Evolutionary conservation across 2,329 filamentous ascomycete species (phyloP).

Genomic region (Magnaporthiopsis rhizophila): DNA sequence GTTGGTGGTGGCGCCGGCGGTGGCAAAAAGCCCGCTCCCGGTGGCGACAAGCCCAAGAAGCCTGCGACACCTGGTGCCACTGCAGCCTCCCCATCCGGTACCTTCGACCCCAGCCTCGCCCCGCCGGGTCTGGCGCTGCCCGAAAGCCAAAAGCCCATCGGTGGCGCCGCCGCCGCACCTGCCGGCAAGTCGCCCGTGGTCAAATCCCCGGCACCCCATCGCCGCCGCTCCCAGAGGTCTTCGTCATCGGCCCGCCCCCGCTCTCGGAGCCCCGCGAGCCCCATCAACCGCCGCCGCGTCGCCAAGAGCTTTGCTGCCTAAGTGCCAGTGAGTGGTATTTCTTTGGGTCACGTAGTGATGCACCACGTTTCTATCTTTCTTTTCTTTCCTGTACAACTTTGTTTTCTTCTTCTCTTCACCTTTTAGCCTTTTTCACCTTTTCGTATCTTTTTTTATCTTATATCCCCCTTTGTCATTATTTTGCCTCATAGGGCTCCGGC

Average conservation of each 20-base stretch:
- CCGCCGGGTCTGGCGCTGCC: neutral
- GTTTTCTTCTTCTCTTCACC: neutral
- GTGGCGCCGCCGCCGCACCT: too few species aligned
- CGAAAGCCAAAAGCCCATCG: neutral
- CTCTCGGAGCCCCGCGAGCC: neutral
- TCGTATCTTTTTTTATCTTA: neutral
- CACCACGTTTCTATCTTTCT: neutral
- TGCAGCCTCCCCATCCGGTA: neutral
- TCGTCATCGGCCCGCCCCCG: neutral
- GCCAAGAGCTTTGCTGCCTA: neutral
- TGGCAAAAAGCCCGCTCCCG: too few species aligned
- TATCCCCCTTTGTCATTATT: neutral
- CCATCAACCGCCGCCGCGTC: neutral
- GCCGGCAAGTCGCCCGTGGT: too few species aligned
- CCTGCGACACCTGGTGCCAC: slow-evolving; percentile 1
- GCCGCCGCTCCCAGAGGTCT: neutral
- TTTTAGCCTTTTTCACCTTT: neutral
- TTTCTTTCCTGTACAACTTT: neutral
- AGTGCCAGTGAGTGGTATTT: neutral
- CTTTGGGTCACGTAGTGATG: neutral
- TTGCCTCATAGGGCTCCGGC: neutral
- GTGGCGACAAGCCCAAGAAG: slow-evolving; percentile 7
- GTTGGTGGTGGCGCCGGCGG: slow-evolving; percentile 23
- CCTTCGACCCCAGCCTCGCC: neutral
- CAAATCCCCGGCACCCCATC: neutral